phyloP scores from a whole-genome alignment of 176 grass and related monocot genomes.

The Oryza glumipatula region DNA sequence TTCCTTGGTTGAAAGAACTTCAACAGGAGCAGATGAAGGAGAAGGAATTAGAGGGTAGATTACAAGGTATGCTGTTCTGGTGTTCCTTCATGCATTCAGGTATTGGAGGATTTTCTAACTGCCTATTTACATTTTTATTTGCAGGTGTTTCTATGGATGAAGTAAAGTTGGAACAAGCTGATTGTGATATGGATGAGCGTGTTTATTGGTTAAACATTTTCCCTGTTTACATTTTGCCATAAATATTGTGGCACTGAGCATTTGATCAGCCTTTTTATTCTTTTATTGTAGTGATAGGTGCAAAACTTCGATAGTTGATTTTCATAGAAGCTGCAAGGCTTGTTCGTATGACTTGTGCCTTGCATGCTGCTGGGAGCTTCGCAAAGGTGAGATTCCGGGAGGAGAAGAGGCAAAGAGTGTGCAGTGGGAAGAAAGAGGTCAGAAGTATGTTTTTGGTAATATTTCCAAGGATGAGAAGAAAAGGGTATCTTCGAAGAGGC shows the following conservation, averaged over 20 bases:
- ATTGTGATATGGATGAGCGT: conserved; percentile 54
- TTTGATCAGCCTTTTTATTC: conserved; percentile 23
- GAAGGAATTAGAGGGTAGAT: conserved; percentile 69
- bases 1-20: conserved; percentile 74
- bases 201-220: conserved; percentile 62
- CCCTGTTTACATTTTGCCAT: conserved; percentile 24
- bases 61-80: conserved; percentile 54
- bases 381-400: conserved; percentile 58
- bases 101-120: conserved; percentile 27
- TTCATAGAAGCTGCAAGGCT: conserved; percentile 72
- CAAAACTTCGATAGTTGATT: conserved; percentile 86
- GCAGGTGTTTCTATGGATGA: conserved; percentile 49
- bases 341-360: conserved; percentile 81
- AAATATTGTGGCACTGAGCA: conserved; percentile 18
- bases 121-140: conserved; percentile 21
- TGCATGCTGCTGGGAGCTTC: conserved; percentile 74
- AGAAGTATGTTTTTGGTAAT: conserved; percentile 49
- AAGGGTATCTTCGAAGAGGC: conserved; percentile 26
- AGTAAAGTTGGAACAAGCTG: conserved; percentile 59
- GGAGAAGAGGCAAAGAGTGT: conserved; percentile 40
- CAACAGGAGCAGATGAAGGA: conserved; percentile 57
- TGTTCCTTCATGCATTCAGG: conserved; percentile 3
- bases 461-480: not conserved
- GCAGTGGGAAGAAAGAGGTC: conserved; percentile 37
- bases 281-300: conserved; percentile 57